Base-by-base conservation (phyloP, 495 filamentous ascomycete genomes). In the Neurospora sp. region DNA sequence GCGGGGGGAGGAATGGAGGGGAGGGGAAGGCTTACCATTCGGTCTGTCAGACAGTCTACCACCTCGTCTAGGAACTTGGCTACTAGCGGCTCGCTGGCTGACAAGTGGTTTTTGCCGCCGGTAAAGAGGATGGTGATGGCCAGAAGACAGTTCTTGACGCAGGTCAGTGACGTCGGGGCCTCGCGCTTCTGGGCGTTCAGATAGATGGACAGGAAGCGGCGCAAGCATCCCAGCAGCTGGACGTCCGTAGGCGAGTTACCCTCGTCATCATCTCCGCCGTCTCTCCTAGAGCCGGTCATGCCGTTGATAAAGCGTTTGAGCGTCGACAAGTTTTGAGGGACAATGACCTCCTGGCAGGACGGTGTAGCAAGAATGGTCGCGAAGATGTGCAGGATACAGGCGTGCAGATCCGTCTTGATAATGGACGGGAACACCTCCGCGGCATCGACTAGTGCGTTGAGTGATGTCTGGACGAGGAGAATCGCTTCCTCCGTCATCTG, bases 331-430 rank as follows among this genome's bases (percentile, higher is more conserved):
- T 94, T 90, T 81, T 96, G 93, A 1, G 96, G 94, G 2, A 98
- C 92, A 48, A 98, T 92, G 27, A 92, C 87, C 16, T 90, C 87
- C 82, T 98, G 96, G 78, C 94, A 98, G 37, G 90, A 85, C 2
- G 91, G 89, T 0, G 93, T 97, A 16, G 91, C 91, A 6, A 99
- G 90, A 69, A 98, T 96, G 5, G 93, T 97, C 53, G 91, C 91
- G 79, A 98, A 98, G 35, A 98, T 97, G 81, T 99, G 95, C 41
- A 98, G 86, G 76, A 98, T 97, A 78, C 94, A 97, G 61, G 96
- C 95, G 79, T 99, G 93, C 10, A 99, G 87, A 80, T 99, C 96
- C 69, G 94, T 94, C 80, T 94, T 94, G 83, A 99, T 99, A 75
- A 99, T 93, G 0, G 92, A 90, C 0, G 96, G 96, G 82, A 99